Conservation (phyloP, 2,329 filamentous ascomycete genomes). For the Fusarium brevicatenulatum region DNA sequence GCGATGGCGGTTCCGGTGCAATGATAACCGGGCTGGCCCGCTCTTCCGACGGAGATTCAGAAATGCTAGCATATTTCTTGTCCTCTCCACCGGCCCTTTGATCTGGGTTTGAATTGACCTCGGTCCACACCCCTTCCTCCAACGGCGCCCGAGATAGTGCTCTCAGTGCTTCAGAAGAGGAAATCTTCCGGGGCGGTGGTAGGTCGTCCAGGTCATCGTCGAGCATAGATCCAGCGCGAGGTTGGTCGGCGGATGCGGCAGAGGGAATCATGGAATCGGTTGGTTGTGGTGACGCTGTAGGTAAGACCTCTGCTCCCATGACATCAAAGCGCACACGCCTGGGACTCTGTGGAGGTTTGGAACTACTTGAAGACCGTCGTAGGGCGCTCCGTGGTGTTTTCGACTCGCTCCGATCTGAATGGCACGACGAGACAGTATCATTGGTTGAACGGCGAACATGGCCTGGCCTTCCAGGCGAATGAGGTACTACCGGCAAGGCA, state of each 20-base stretch:
- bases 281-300: constrained; percentile 65
- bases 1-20: constrained; percentile 32
- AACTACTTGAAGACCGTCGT: constrained; percentile 64
- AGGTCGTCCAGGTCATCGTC: constrained; percentile 54
- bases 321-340: constrained; percentile 72
- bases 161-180: constrained; percentile 64
- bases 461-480: constrained; percentile 46
- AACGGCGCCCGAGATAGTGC: constrained; percentile 62
- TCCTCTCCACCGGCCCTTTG: constrained; percentile 35
- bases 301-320: constrained; percentile 68
- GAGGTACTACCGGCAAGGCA: constrained; percentile 25
- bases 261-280: constrained; percentile 47
- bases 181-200: constrained; percentile 62
- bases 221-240: constrained; percentile 47
- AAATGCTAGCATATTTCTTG: constrained; percentile 19
- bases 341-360: constrained; percentile 63
- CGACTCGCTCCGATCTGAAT: constrained; percentile 64
- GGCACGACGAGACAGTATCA: constrained; percentile 60
- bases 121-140: constrained; percentile 63
- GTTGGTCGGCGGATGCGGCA: constrained; percentile 40
- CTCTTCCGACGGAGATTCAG: constrained; percentile 3
- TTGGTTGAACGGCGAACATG: constrained; percentile 56
- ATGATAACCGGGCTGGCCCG: constrained; percentile 7
- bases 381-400: constrained; percentile 65
- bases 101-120: constrained; percentile 54